phyloP scores from a whole-genome alignment of 1,139 yeast genomes.

The Candida pseudoviswanathii region DNA sequence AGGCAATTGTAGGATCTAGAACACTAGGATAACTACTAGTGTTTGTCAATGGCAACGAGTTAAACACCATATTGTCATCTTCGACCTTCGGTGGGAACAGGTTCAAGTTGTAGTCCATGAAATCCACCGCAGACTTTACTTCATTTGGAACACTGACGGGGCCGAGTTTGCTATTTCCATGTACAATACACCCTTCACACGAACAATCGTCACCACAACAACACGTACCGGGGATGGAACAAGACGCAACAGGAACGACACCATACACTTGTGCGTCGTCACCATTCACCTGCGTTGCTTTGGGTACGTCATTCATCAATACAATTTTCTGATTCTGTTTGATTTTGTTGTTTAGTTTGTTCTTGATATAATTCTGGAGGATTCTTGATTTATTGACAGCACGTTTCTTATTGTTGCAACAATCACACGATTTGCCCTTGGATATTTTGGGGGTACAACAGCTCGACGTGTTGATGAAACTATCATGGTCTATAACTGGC shows the following conservation, averaged over 20 bases:
- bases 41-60: constrained; percentile 3
- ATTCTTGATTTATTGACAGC: constrained; percentile 38
- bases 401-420: constrained; percentile 28
- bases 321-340: background rate
- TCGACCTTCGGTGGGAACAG: background rate
- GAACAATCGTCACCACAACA: constrained; percentile 48
- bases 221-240: constrained; percentile 55
- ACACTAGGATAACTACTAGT: background rate
- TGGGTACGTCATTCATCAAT: background rate
- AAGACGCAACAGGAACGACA: constrained; percentile 36
- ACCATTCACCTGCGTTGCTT: background rate
- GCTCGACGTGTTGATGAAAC: constrained; percentile 37
- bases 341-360: constrained; percentile 13
- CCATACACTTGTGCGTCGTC: constrained; percentile 18
- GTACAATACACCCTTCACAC: constrained; percentile 52
- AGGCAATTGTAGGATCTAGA: background rate
- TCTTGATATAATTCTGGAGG: constrained; percentile 36
- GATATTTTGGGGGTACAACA: constrained; percentile 29
- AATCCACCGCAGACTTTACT: background rate
- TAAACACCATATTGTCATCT: constrained; percentile 6
- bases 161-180: constrained; percentile 27
- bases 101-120: constrained; percentile 6
- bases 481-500: constrained; percentile 33
- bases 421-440: constrained; percentile 21
- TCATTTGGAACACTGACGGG: background rate